Conservation (phyloP, 371 early-diverging fungal species). For the Syncephalastrum contaminatum region DNA sequence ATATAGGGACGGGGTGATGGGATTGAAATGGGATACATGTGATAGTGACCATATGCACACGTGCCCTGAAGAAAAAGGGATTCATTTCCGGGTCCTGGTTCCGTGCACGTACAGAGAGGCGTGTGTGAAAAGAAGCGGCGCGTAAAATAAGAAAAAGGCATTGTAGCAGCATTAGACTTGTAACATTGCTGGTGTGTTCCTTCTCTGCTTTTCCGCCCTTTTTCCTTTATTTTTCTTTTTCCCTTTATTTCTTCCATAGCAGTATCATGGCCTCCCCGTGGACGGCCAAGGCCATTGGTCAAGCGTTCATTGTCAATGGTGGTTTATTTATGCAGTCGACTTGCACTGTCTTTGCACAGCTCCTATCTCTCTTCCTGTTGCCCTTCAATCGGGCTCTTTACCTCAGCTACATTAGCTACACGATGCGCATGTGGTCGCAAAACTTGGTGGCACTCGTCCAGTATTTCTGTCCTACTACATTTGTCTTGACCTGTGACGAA, state of each 20-base stretch:
- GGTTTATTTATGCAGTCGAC: conserved; percentile 37
- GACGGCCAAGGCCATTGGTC: conserved; percentile 17
- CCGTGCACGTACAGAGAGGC: too few relatives aligned
- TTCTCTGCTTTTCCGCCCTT: too few relatives aligned
- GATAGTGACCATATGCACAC: too few relatives aligned
- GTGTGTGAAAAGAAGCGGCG: too few relatives aligned
- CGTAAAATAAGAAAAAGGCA: too few relatives aligned
- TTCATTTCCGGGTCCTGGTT: too few relatives aligned
- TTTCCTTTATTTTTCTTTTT: too few relatives aligned
- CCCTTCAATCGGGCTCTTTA: conserved; percentile 39
- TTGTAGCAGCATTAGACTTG: too few relatives aligned
- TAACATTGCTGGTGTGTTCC: too few relatives aligned
- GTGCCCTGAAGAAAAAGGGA: too few relatives aligned
- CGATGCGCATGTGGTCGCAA: conserved; percentile 64
- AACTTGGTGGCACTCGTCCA: conserved; percentile 59
- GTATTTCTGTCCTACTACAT: conserved; percentile 62
- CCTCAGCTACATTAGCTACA: conserved; percentile 47
- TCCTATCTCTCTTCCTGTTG: conserved; percentile 31
- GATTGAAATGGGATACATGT: too few relatives aligned
- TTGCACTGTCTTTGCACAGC: conserved; percentile 27
- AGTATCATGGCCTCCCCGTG: conserved; percentile 2
- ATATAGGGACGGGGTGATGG: not conserved
- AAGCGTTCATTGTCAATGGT: conserved; percentile 24
- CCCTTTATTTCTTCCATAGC: too few relatives aligned
- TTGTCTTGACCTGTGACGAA: conserved; percentile 59